These are phyloP conservation scores for Cymbopogon flexuosus DNA, from an alignment of 202 grass and related monocot species.

Conservation along the genomic window DNA sequence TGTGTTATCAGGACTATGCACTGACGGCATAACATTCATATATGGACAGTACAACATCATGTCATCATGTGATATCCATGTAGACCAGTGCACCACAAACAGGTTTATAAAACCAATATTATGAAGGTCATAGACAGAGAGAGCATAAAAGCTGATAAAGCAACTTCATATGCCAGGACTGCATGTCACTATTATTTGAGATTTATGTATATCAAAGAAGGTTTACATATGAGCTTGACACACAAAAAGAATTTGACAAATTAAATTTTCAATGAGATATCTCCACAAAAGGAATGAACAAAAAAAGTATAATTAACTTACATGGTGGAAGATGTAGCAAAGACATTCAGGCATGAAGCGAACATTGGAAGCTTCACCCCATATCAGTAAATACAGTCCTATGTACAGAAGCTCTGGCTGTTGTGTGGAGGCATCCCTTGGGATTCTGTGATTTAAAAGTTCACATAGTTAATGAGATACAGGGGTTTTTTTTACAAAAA, in stretches of 20 bases:
- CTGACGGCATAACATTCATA: background rate
- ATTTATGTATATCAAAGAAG: background rate
- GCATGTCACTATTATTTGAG: background rate
- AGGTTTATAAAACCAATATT: background rate
- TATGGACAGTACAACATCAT: background rate
- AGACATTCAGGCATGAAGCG: conserved; percentile 99
- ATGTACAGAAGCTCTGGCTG: conserved; percentile 75
- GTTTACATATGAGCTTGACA: background rate
- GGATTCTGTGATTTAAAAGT: conserved; percentile 32
- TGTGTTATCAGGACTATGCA: conserved; percentile 16
- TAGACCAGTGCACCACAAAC: background rate
- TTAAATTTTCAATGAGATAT: background rate
- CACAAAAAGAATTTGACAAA: conserved; percentile 2
- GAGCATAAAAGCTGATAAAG: background rate
- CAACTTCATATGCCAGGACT: background rate
- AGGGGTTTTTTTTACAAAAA: background rate
- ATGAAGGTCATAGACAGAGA: background rate
- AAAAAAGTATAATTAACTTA: conserved; percentile 43
- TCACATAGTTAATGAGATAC: conserved; percentile 7
- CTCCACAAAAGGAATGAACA: background rate
- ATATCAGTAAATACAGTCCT: conserved; percentile 90
- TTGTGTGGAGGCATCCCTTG: conserved; percentile 33
- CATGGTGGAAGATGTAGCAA: conserved; percentile 94
- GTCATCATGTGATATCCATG: background rate
- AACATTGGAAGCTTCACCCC: conserved; percentile 98